Conservation (phyloP, 2,329 filamentous ascomycete genomes). For the Knufia petricola region DNA sequence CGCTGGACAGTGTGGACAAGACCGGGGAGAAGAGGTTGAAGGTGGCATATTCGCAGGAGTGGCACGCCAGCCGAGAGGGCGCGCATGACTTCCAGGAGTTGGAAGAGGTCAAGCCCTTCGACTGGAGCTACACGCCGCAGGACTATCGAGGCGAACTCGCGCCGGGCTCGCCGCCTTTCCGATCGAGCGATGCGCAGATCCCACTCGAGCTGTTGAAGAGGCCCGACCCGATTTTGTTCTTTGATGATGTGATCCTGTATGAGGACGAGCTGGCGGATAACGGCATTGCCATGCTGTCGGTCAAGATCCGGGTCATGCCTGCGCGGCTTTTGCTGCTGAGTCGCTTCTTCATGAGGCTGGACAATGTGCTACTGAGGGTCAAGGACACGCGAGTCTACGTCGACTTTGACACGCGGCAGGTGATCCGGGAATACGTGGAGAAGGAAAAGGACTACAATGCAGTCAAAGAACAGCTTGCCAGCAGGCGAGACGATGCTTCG, state of each 20-base stretch:
- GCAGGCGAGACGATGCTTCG: slow-evolving; percentile 62
- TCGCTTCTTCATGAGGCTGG: slow-evolving; percentile 84
- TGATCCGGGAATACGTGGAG: slow-evolving; percentile 84
- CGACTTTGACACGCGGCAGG: slow-evolving; percentile 68
- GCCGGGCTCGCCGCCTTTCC: slow-evolving; percentile 29
- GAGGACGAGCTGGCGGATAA: slow-evolving; percentile 98
- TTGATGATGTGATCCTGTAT: slow-evolving; percentile 91
- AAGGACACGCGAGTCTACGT: slow-evolving; percentile 87
- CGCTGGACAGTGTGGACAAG: slow-evolving; percentile 87
- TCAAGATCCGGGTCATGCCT: slow-evolving; percentile 90
- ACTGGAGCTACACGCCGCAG: slow-evolving; percentile 88
- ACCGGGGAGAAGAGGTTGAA: slow-evolving; percentile 83
- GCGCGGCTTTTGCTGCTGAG: slow-evolving; percentile 73
- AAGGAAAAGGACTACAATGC: slow-evolving; percentile 72
- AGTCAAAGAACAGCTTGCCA: slow-evolving; percentile 58
- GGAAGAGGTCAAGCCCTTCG: slow-evolving; percentile 69
- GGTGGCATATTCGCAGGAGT: slow-evolving; percentile 84
- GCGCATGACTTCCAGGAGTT: slow-evolving; percentile 83
- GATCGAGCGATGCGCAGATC: slow-evolving; percentile 47
- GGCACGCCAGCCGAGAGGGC: slow-evolving; percentile 66
- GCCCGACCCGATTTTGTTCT: slow-evolving; percentile 90
- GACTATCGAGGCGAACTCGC: slow-evolving; percentile 65
- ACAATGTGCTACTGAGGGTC: slow-evolving; percentile 78
- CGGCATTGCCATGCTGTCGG: slow-evolving; percentile 79
- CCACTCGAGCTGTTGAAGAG: slow-evolving; percentile 78